Conservation (phyloP, 495 filamentous ascomycete species). For the Lasiosphaeriaceae sp. region DNA sequence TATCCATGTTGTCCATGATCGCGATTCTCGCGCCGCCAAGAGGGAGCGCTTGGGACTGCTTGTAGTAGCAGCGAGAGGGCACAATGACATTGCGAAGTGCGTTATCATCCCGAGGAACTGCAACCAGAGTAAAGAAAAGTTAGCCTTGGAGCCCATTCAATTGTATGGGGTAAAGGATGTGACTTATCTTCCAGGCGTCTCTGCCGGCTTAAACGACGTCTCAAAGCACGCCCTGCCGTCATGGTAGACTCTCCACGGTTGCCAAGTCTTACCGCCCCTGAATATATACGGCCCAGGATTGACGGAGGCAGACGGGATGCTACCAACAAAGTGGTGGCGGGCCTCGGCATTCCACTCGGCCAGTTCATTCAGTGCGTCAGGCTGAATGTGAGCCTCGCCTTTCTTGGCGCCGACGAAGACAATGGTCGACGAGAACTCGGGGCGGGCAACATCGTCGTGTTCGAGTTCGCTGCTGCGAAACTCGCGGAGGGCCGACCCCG, state of each 20-base stretch:
- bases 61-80: constrained; percentile 3
- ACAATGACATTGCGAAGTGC: neutral
- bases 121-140: neutral
- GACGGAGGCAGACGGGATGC: neutral
- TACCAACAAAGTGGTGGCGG: neutral
- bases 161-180: neutral
- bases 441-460: neutral
- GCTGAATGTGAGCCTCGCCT: neutral
- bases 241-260: constrained; percentile 2
- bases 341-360: neutral
- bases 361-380: neutral
- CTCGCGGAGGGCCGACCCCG: neutral
- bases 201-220: neutral
- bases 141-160: neutral
- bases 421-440: neutral
- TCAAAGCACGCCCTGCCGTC: neutral
- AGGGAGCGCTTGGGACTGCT: neutral
- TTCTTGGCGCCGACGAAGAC: neutral
- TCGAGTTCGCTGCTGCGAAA: neutral
- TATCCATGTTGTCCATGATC: constrained; percentile 6
- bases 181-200: neutral
- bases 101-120: neutral
- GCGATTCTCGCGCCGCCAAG: constrained; percentile 1
- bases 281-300: neutral
- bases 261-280: constrained; percentile 1